phyloP scores from a whole-genome alignment of 345 rosid genomes.

The Hirschfeldia incana region DNA sequence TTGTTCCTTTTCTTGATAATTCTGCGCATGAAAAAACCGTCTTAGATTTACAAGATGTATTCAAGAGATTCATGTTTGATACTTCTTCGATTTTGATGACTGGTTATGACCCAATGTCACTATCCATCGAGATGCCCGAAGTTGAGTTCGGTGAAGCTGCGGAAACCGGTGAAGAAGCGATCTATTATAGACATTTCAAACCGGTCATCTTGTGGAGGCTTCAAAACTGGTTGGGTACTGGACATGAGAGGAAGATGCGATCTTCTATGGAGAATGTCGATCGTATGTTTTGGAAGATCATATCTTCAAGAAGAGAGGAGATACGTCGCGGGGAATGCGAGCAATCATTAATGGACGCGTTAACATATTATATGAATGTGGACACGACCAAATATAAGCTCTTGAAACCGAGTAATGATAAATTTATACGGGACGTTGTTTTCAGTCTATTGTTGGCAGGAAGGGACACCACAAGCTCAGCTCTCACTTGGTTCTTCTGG shows the following conservation, averaged over 20 bases:
- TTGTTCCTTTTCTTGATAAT: conserved; percentile 21
- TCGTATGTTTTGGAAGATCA: neutral
- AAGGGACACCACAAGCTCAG: conserved; percentile 45
- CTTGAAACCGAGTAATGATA: conserved; percentile 18
- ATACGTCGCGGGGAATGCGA: neutral
- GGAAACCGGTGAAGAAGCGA: neutral
- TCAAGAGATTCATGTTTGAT: conserved; percentile 40
- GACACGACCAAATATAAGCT: conserved; percentile 15
- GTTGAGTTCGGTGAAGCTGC: conserved; percentile 2
- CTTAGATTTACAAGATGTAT: conserved; percentile 36
- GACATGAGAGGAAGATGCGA: conserved; percentile 10
- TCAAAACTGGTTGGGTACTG: neutral
- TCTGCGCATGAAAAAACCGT: neutral
- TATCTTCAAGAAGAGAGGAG: conserved; percentile 11
- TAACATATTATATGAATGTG: conserved; percentile 4
- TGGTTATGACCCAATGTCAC: conserved; percentile 21
- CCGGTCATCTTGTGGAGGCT: conserved; percentile 14
- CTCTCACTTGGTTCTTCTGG: conserved; percentile 48
- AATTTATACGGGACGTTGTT: conserved; percentile 40
- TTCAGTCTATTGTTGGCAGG: conserved; percentile 42
- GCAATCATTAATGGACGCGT: neutral
- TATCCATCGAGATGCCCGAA: neutral
- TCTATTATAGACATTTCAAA: neutral
- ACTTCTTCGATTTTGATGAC: conserved; percentile 9
- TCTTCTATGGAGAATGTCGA: conserved; percentile 7